Percentiles rank a stretch among this genome's conserved stretches.
Evolutionary conservation across 2,329 filamentous ascomycete species (phyloP).

Genomic region (Colletotrichum lini): DNA sequence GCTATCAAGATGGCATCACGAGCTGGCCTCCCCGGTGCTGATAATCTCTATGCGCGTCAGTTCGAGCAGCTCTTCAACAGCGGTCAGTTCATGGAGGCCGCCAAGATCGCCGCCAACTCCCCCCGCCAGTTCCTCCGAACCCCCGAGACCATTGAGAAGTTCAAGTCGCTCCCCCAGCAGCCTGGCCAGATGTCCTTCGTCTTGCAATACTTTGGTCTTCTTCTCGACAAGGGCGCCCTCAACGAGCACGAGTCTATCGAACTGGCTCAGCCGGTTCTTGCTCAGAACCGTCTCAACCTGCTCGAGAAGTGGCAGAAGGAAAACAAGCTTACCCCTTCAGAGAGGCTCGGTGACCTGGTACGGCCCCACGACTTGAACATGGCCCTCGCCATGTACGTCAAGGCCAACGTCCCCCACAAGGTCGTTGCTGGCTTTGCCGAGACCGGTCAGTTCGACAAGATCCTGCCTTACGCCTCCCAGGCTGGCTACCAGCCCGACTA

Average conservation of each 20-base stretch:
- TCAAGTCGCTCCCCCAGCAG: conserved; percentile 87
- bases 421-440: conserved; percentile 96
- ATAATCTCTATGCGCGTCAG: conserved; percentile 91
- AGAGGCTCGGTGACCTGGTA: conserved; percentile 95
- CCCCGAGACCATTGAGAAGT: conserved; percentile 93
- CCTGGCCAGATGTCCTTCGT: conserved; percentile 93
- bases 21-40: conserved; percentile 92
- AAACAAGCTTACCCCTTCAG: conserved; percentile 95
- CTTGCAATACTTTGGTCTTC: conserved; percentile 96
- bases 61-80: conserved; percentile 89
- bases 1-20: conserved; percentile 97
- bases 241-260: conserved; percentile 96
- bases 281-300: conserved; percentile 94
- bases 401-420: conserved; percentile 92
- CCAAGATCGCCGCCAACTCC: conserved; percentile 96
- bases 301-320: conserved; percentile 99
- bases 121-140: conserved; percentile 96
- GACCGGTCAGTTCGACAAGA: conserved; percentile 96
- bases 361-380: conserved; percentile 90
- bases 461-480: conserved; percentile 89
- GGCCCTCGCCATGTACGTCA: conserved; percentile 89
- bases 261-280: conserved; percentile 90
- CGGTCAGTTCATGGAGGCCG: conserved; percentile 88
- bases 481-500: conserved; percentile 95
- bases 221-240: conserved; percentile 93